A percentile compares a stretch with the other conserved stretches of the same genome.
Evolutionary conservation across 2,329 filamentous ascomycete genomes (phyloP).

Genomic region (Myotisia sp.): DNA sequence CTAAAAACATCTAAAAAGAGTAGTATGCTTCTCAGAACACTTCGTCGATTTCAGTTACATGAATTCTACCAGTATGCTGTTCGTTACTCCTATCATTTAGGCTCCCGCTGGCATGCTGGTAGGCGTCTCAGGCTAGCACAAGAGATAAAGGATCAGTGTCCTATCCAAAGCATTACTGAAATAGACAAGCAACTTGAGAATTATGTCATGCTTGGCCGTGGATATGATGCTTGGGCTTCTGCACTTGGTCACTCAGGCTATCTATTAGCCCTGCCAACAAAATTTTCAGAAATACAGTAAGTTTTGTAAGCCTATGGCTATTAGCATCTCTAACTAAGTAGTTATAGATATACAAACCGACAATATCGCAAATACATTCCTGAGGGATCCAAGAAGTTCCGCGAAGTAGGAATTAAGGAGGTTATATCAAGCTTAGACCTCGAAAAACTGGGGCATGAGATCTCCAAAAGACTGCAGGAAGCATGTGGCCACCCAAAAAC

Average conservation of each 20-base stretch:
- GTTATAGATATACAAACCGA: constrained; percentile 3
- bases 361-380: constrained; percentile 1
- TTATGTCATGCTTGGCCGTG: constrained; percentile 5
- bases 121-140: neutral
- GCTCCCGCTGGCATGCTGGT: constrained; percentile 1
- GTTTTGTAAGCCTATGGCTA: neutral
- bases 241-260: constrained; percentile 6
- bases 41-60: constrained; percentile 3
- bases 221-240: constrained; percentile 5
- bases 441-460: neutral
- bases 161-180: neutral
- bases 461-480: neutral
- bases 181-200: neutral
- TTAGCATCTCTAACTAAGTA: neutral
- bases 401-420: neutral
- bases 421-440: neutral
- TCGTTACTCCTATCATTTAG: neutral
- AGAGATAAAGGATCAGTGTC: constrained; percentile 1
- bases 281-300: constrained; percentile 5
- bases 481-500: neutral
- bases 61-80: neutral
- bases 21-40: neutral
- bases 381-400: neutral
- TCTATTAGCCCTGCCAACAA: constrained; percentile 4
- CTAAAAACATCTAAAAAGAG: too few relatives aligned